These are phyloP conservation scores for Shiraia sp. DNA, from an alignment of 2,329 filamentous ascomycete genomes.

Conservation along the genomic window DNA sequence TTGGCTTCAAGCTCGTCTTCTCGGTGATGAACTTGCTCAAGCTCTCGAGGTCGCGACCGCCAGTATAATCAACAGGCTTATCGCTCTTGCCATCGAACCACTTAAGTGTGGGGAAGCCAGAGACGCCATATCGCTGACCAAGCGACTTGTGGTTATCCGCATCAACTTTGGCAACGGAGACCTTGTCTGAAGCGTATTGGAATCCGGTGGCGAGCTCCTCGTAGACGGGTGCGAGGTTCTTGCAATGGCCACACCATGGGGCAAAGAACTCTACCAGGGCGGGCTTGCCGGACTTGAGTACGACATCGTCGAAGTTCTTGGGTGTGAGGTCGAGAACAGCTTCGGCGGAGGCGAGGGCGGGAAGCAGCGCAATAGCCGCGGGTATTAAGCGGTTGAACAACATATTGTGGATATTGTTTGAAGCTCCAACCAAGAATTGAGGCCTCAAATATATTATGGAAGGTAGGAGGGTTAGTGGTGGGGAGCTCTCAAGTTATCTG, in stretches of 20 bases:
- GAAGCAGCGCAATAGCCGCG: constrained; percentile 37
- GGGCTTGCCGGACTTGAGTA: constrained; percentile 89
- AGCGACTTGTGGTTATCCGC: constrained; percentile 85
- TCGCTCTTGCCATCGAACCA: constrained; percentile 96
- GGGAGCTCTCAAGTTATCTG: constrained; percentile 18
- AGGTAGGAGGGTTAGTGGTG: constrained; percentile 16
- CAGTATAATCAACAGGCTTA: constrained; percentile 80
- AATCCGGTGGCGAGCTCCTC: constrained; percentile 83
- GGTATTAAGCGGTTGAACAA: constrained; percentile 38
- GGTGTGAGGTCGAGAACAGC: constrained; percentile 89
- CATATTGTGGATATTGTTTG: constrained; percentile 26
- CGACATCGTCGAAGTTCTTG: constrained; percentile 86
- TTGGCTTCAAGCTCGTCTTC: constrained; percentile 83
- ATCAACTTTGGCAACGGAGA: constrained; percentile 94
- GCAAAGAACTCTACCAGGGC: constrained; percentile 98
- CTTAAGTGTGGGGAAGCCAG: constrained; percentile 96
- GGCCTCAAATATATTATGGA: constrained; percentile 17
- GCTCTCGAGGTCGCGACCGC: constrained; percentile 85
- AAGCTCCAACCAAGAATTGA: constrained; percentile 24
- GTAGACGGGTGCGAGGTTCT: constrained; percentile 91
- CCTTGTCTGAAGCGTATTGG: constrained; percentile 71
- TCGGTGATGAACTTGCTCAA: constrained; percentile 78
- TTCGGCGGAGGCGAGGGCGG: constrained; percentile 62
- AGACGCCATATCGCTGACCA: constrained; percentile 83
- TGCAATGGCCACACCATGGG: constrained; percentile 99